Evolutionary conservation across 169 alveolate genomes (phyloP).

Genomic region (Babesia divergens): DNA sequence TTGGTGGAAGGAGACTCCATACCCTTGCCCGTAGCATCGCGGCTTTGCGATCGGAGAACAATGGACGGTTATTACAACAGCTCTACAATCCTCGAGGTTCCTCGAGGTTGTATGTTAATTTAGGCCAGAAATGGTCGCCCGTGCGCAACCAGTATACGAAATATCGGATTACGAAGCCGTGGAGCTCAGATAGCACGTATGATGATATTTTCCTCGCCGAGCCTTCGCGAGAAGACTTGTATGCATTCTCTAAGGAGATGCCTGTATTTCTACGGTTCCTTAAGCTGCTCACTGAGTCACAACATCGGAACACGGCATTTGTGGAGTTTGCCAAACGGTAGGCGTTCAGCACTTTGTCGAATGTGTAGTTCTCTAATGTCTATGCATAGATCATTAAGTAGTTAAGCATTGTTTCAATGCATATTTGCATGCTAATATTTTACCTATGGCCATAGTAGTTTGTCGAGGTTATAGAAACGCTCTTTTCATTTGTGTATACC

Average conservation of each 20-base stretch:
- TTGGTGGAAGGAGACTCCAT: not conserved
- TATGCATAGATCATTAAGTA: not conserved
- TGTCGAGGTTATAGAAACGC: not conserved
- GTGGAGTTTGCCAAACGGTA: slow-evolving; percentile 79
- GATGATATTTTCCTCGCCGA: slow-evolving; percentile 81
- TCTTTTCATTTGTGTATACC: not conserved
- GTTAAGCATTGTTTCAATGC: not conserved
- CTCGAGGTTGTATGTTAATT: slow-evolving; percentile 26
- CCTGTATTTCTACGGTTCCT: slow-evolving; percentile 80
- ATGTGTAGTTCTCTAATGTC: not conserved
- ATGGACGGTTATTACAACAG: not conserved
- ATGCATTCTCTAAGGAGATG: slow-evolving; percentile 77
- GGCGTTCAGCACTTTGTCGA: not conserved
- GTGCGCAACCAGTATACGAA: slow-evolving; percentile 76
- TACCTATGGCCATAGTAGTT: not conserved
- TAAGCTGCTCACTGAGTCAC: slow-evolving; percentile 79
- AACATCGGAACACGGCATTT: slow-evolving; percentile 77
- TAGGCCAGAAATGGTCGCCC: slow-evolving; percentile 56
- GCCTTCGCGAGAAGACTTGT: slow-evolving; percentile 80
- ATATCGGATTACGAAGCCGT: slow-evolving; percentile 82
- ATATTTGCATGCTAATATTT: not conserved
- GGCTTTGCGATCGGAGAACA: not conserved
- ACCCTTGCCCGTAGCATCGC: not conserved
- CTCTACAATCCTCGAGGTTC: not conserved
- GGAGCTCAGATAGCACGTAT: slow-evolving; percentile 78